Percentiles rank a stretch among this genome's conserved stretches.
phyloP scores from a whole-genome alignment of 306 rosid species.

The Astragalus membranaceus region DNA sequence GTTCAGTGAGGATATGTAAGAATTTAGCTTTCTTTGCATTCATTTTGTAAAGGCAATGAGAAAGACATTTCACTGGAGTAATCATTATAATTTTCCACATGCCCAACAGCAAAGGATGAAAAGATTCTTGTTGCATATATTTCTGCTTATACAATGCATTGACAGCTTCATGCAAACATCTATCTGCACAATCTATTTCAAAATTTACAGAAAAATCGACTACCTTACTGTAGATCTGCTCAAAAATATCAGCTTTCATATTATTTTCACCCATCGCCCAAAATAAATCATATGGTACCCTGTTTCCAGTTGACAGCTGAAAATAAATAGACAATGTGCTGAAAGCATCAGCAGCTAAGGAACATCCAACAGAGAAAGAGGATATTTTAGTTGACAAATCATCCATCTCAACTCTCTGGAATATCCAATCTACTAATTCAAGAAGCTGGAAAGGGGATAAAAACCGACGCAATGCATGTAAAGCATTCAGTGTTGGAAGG shows the following conservation, averaged over 20 bases:
- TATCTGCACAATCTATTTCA: slow-evolving; percentile 53
- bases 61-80: slow-evolving; percentile 50
- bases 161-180: slow-evolving; percentile 68
- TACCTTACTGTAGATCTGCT: slow-evolving; percentile 53
- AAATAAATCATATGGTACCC: slow-evolving; percentile 44
- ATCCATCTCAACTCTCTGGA: slow-evolving; percentile 34
- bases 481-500: slow-evolving; percentile 37
- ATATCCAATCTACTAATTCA: slow-evolving; percentile 78
- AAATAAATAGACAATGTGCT: slow-evolving; percentile 47
- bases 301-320: slow-evolving; percentile 38
- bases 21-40: slow-evolving; percentile 50
- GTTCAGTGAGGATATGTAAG: slow-evolving; percentile 57
- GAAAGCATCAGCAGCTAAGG: slow-evolving; percentile 74
- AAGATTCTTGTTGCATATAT: slow-evolving; percentile 29
- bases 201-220: slow-evolving; percentile 30
- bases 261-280: slow-evolving; percentile 50
- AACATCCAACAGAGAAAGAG: slow-evolving; percentile 53
- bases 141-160: slow-evolving; percentile 46
- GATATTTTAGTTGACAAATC: slow-evolving; percentile 28
- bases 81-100: slow-evolving; percentile 48
- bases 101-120: slow-evolving; percentile 52
- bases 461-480: slow-evolving; percentile 48
- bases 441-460: slow-evolving; percentile 73
- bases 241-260: slow-evolving; percentile 34
- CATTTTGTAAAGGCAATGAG: slow-evolving; percentile 44